phyloP scores from a whole-genome alignment of 2,329 filamentous ascomycete genomes.

The Pochonia chlamydosporia region DNA sequence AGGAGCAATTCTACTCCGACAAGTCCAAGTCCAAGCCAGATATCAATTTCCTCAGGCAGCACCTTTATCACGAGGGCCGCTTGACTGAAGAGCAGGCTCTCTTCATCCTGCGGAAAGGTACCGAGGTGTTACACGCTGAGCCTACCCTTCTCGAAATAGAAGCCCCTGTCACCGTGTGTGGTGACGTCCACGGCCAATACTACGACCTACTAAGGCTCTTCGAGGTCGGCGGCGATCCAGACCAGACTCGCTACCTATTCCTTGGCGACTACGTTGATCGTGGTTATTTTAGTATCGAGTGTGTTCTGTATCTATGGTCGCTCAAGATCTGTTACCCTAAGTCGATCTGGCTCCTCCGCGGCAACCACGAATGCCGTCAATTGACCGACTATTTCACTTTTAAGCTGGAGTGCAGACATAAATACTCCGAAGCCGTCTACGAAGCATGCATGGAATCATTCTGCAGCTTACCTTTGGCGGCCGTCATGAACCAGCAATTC shows the following conservation, averaged over 20 bases:
- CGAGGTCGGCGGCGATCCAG: conserved; percentile 93
- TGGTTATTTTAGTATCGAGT: conserved; percentile 99
- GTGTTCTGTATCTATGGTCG: conserved; percentile 94
- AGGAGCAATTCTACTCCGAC: conserved; percentile 91
- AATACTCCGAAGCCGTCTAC: conserved; percentile 94
- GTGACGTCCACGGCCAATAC: conserved; percentile 97
- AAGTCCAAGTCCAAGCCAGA: conserved; percentile 83
- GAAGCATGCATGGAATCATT: conserved; percentile 99
- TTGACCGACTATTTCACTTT: conserved; percentile 99
- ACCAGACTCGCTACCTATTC: conserved; percentile 95
- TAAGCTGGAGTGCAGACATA: conserved; percentile 99
- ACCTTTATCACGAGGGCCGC: conserved; percentile 95
- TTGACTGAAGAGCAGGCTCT: conserved; percentile 95
- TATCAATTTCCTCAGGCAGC: conserved; percentile 91
- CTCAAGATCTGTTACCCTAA: conserved; percentile 99
- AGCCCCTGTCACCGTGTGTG: conserved; percentile 96
- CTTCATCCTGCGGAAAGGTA: conserved; percentile 87
- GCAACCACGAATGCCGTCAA: conserved; percentile 98
- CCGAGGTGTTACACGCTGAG: conserved; percentile 80
- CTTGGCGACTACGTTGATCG: conserved; percentile 96
- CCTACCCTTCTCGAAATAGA: conserved; percentile 99
- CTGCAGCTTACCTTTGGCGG: conserved; percentile 86
- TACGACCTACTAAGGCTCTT: conserved; percentile 99
- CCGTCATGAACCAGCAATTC: conserved; percentile 99
- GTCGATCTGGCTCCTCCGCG: conserved; percentile 91